Conservation (phyloP, 1,284 basidiomycete genomes). For the Wallemia hederae region DNA sequence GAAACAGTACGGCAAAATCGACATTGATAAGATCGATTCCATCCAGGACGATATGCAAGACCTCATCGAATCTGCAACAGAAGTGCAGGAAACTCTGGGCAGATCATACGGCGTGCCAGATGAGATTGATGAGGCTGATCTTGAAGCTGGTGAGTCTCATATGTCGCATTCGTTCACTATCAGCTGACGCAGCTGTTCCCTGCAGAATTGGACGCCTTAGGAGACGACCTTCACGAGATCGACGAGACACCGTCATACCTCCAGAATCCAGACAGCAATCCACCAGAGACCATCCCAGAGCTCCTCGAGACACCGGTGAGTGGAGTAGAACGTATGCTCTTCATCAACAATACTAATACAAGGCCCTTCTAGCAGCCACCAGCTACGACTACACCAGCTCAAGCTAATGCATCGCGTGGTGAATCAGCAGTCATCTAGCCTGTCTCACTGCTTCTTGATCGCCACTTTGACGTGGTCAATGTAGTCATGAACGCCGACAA, state of each 20-base stretch:
- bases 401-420: neutral
- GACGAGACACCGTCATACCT: conserved; percentile 66
- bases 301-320: conserved; percentile 48
- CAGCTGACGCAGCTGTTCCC: conserved; percentile 4
- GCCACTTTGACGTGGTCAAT: neutral
- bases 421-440: neutral
- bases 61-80: conserved; percentile 81
- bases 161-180: neutral
- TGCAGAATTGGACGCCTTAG: conserved; percentile 61
- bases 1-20: conserved; percentile 89
- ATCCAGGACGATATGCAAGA: conserved; percentile 98
- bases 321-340: neutral
- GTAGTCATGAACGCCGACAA: neutral
- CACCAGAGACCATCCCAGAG: conserved; percentile 36
- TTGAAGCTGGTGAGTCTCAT: conserved; percentile 52
- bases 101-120: conserved; percentile 90
- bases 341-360: neutral
- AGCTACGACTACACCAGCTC: neutral
- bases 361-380: neutral
- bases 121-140: conserved; percentile 86
- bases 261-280: conserved; percentile 30
- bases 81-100: conserved; percentile 80
- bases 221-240: conserved; percentile 42
- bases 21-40: conserved; percentile 95
- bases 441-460: neutral